Evolutionary conservation across 768 basidiomycete species (phyloP).

Genomic region (Pleurotus eryngii): DNA sequence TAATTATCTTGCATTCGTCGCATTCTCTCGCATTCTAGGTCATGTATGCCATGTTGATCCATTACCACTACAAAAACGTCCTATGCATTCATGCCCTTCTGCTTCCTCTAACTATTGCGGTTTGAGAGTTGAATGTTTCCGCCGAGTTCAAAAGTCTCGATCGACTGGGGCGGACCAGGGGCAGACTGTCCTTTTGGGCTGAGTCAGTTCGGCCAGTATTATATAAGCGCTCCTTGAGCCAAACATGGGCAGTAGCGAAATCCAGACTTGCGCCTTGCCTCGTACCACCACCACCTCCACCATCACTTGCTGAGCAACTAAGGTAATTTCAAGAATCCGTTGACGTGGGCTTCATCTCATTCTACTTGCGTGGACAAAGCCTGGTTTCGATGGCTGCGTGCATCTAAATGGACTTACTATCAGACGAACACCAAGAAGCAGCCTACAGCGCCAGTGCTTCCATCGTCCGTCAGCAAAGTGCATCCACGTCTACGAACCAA

Average conservation of each 20-base stretch:
- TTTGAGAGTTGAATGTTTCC: too few species aligned
- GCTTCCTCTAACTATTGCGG: too few species aligned
- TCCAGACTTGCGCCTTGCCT: constrained; percentile 9
- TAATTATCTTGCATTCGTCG: constrained; percentile 29
- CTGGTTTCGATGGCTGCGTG: constrained; percentile 81
- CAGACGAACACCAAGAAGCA: constrained; percentile 67
- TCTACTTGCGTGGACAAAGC: constrained; percentile 40
- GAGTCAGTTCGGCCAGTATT: neutral
- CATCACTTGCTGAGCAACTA: neutral
- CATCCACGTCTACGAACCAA: constrained; percentile 31
- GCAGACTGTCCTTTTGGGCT: too few species aligned
- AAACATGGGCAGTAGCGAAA: constrained; percentile 74
- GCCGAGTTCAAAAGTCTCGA: too few species aligned
- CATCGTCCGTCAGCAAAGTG: constrained; percentile 37
- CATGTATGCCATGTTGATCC: constrained; percentile 35
- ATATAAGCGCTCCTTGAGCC: constrained; percentile 47
- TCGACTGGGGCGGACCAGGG: too few species aligned
- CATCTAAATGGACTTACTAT: constrained; percentile 92
- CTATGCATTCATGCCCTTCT: constrained; percentile 24
- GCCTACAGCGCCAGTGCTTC: constrained; percentile 62
- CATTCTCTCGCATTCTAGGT: constrained; percentile 32
- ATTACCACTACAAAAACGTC: constrained; percentile 23
- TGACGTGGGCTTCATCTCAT: constrained; percentile 14
- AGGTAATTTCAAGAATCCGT: neutral
- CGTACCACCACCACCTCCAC: constrained; percentile 7